Conservation (phyloP, 805 yeast species). For the Sungouiozyma ichnusensis region DNA sequence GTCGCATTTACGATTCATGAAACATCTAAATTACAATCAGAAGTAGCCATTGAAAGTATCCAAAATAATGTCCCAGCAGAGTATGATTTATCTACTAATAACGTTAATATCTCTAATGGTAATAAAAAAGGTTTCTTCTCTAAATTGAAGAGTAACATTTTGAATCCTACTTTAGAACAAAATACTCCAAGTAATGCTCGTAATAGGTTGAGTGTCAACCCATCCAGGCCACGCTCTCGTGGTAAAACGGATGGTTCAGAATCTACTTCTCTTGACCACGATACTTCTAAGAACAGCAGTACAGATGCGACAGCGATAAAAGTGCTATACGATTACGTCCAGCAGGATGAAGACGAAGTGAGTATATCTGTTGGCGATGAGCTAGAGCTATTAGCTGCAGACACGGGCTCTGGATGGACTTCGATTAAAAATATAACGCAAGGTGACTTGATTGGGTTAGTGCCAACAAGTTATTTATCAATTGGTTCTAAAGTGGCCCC, state of each 20-base stretch:
- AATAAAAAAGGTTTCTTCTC: conserved; percentile 52
- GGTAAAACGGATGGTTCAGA: neutral
- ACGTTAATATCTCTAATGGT: conserved; percentile 32
- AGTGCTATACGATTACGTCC: conserved; percentile 57
- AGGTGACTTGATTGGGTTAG: conserved; percentile 52
- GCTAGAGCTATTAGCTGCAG: conserved; percentile 48
- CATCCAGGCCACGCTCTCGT: neutral
- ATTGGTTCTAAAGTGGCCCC: conserved; percentile 49
- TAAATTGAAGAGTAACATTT: conserved; percentile 18
- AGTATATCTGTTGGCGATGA: conserved; percentile 50
- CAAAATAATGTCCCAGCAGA: conserved; percentile 68
- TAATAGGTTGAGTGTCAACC: conserved; percentile 1
- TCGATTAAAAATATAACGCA: conserved; percentile 38
- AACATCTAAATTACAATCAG: conserved; percentile 58
- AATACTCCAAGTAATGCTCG: neutral
- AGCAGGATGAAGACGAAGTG: conserved; percentile 69
- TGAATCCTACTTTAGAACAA: conserved; percentile 1
- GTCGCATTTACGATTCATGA: conserved; percentile 64
- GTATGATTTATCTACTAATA: conserved; percentile 52
- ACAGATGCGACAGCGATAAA: conserved; percentile 12
- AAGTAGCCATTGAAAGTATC: conserved; percentile 84
- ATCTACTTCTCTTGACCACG: neutral
- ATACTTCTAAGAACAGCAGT: neutral
- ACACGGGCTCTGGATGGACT: conserved; percentile 95
- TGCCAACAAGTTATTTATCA: conserved; percentile 73